A percentile compares a stretch with the other conserved stretches of the same genome.
Conservation (phyloP, 2,329 filamentous ascomycete genomes). For the Lecanoromycetidae sp. region DNA sequence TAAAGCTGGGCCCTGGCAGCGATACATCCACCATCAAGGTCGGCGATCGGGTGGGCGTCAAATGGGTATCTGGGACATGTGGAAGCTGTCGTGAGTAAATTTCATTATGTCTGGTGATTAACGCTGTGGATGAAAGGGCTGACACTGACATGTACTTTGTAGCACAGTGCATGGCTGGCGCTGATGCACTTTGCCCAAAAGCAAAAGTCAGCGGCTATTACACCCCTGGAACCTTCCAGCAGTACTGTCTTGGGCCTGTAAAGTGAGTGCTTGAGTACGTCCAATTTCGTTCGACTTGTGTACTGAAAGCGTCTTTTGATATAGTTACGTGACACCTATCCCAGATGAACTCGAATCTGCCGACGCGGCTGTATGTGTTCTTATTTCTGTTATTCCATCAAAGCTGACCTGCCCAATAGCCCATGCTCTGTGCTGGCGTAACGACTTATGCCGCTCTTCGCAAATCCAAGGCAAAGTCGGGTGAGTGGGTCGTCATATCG, state of each 20-base stretch:
- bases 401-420: slow-evolving; percentile 22
- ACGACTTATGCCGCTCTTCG: slow-evolving; percentile 55
- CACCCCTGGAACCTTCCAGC: slow-evolving; percentile 55
- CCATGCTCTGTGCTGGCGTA: slow-evolving; percentile 55
- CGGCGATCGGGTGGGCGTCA: slow-evolving; percentile 59
- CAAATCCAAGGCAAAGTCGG: slow-evolving; percentile 46
- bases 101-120: neutral
- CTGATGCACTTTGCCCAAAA: slow-evolving; percentile 44
- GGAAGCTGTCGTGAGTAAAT: slow-evolving; percentile 35
- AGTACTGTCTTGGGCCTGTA: slow-evolving; percentile 52
- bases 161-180: slow-evolving; percentile 41
- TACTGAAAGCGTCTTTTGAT: neutral
- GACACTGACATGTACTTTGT: slow-evolving; percentile 9
- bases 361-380: slow-evolving; percentile 38
- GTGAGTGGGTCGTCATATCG: slow-evolving; percentile 49
- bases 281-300: neutral
- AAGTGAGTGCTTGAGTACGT: slow-evolving; percentile 24
- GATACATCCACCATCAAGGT: slow-evolving; percentile 46
- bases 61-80: slow-evolving; percentile 52
- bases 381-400: neutral
- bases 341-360: slow-evolving; percentile 49
- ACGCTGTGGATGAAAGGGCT: neutral
- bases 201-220: slow-evolving; percentile 54
- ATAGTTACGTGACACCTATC: slow-evolving; percentile 54
- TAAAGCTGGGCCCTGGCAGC: slow-evolving; percentile 51